phyloP scores from a whole-genome alignment of 164 flowering plant genomes.

The Brasenia schreberi region DNA sequence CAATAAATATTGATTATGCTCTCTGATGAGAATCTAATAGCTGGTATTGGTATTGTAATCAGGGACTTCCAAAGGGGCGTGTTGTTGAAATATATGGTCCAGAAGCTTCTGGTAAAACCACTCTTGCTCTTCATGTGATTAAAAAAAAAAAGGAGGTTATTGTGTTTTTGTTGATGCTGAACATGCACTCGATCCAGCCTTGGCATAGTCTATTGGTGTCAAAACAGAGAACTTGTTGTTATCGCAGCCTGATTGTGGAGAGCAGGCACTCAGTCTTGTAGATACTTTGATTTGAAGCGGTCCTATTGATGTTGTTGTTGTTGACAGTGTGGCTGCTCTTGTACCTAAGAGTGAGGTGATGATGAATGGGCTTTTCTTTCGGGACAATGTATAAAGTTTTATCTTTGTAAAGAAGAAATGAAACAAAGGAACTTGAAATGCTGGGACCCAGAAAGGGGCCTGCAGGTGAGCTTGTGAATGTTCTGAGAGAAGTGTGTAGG shows the following conservation, averaged over 20 bases:
- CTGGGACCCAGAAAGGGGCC: too few species aligned
- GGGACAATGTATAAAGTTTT: too few species aligned
- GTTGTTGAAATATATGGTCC: conserved; percentile 96
- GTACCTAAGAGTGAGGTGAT: conserved; percentile 93
- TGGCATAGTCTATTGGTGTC: conserved; percentile 85
- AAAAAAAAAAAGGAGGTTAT: conserved; percentile 83
- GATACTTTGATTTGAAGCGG: conserved; percentile 90
- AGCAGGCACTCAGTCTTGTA: conserved; percentile 92
- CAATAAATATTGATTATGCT: too few species aligned
- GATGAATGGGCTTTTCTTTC: conserved; percentile 23
- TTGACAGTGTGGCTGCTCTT: conserved; percentile 97
- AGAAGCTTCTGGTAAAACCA: conserved; percentile 97
- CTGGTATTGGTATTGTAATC: too few species aligned
- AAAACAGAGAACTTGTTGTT: conserved; percentile 74
- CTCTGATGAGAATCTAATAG: too few species aligned
- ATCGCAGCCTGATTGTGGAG: conserved; percentile 92
- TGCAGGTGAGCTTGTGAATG: too few species aligned
- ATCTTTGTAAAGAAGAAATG: too few species aligned
- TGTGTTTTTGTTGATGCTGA: conserved; percentile 95
- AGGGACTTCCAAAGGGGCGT: conserved; percentile 46
- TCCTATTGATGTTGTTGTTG: conserved; percentile 88
- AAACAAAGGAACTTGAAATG: too few species aligned
- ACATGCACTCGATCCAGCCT: conserved; percentile 86
- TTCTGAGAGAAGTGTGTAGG: too few species aligned
- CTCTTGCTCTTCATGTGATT: conserved; percentile 92